Evolutionary conservation across 176 grass and related monocot species (phyloP), one percentile per base, ranked within the genome.

Genomic region (Microstegium vimineum): DNA sequence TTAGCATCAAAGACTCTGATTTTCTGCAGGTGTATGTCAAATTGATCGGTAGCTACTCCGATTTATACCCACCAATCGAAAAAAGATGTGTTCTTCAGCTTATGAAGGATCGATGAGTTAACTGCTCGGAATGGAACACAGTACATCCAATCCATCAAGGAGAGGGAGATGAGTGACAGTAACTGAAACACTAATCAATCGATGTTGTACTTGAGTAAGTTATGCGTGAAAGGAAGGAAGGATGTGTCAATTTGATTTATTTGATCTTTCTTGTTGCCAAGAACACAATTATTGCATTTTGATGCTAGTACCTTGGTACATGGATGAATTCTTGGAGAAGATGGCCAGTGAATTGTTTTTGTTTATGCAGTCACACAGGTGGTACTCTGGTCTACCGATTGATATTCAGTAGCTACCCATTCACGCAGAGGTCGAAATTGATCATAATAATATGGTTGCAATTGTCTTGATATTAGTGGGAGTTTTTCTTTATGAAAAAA

Each of bases 191-290:
- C 5, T 8, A 62, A 62, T 18, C 8, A 61, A 16, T 40, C 52
- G 0, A 18, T 60, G 14, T 12, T 12, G 85, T 68, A 35, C 69
- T 26, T 75, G 28, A 40, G 30, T 37, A 59, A 27, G 11, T 14
- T 82, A 65, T 30, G 73, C 51, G 31, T 87, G 74, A 73, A 87
- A 87, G 79, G 79, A 87, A 87, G 79, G 37, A 82, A 22, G 22
- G 0, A 60, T 82, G 23, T 2, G 36, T 71, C 56, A 8, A 32
- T 52, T 60, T 63, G 16, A 45, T 77, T 31, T 8, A 22, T 32
- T 46, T 66, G 9, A 78, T 64, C 37, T 64, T 78, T 65, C 76
- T 79, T 79, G 40, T 47, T 23, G 18, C 26, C 76, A 79, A 66
- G 9, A 66, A 43, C 56, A 60, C n/a, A 60, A 3, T 26, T 26